Conservation (phyloP, 2,329 filamentous ascomycete species). For the Fusarium xyrophilum region DNA sequence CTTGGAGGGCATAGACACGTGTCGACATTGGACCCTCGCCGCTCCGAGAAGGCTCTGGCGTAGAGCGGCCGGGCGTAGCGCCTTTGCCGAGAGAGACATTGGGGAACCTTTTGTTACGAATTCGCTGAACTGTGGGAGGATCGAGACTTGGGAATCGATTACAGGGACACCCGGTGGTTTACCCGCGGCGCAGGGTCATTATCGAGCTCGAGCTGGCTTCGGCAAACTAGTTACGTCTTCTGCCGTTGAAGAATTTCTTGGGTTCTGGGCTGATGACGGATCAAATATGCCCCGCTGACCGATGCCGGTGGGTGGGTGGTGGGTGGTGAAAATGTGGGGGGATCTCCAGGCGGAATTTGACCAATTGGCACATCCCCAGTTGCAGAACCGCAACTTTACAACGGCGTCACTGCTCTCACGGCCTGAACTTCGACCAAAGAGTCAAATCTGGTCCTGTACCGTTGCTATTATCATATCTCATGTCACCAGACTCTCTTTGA, state of each 20-base stretch:
- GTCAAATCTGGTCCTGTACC: background rate
- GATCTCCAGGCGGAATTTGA: rapidly evolving
- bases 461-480: conserved; percentile 5
- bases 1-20: conserved; percentile 39
- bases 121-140: background rate
- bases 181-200: conserved; percentile 40
- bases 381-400: conserved; percentile 5
- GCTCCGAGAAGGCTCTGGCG: conserved; percentile 31
- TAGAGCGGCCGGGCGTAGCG: conserved; percentile 35
- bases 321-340: conserved; percentile 7
- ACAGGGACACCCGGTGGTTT: conserved; percentile 30
- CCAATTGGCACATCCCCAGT: conserved; percentile 7
- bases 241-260: conserved; percentile 38
- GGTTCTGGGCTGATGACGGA: conserved; percentile 35
- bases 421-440: background rate
- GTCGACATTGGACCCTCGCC: conserved; percentile 37
- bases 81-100: conserved; percentile 34
- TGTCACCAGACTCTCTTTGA: conserved; percentile 39
- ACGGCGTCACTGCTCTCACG: background rate
- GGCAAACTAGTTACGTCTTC: conserved; percentile 1
- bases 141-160: background rate
- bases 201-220: conserved; percentile 29
- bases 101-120: background rate
- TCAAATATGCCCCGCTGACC: conserved; percentile 26
- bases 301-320: background rate